phyloP scores from a whole-genome alignment of 2,329 filamentous ascomycete species.

The Fusarium citri region DNA sequence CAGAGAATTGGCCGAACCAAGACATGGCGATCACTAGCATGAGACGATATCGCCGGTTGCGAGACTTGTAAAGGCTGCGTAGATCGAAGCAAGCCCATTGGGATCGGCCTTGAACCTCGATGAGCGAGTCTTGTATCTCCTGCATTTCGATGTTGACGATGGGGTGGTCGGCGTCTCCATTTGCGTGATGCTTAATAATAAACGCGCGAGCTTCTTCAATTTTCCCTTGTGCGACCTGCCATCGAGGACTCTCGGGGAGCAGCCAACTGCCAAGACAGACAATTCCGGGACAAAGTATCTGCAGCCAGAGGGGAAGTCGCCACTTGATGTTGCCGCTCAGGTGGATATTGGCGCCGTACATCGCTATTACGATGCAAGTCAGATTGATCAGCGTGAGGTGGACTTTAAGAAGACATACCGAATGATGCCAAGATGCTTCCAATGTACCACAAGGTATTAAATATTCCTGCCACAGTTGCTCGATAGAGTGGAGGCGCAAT shows the following conservation, averaged over 20 bases:
- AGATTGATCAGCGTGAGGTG: too few species aligned
- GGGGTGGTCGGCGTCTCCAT: neutral
- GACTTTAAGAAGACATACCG: rapidly evolving
- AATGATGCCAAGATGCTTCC: slow-evolving; percentile 44
- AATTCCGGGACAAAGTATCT: slow-evolving; percentile 33
- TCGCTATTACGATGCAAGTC: neutral
- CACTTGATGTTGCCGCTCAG: slow-evolving; percentile 34
- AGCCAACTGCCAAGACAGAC: slow-evolving; percentile 53
- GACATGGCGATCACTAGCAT: slow-evolving; percentile 13
- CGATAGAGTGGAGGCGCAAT: slow-evolving; percentile 69
- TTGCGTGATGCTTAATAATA: slow-evolving; percentile 14
- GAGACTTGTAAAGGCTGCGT: neutral
- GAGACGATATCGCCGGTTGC: slow-evolving; percentile 1
- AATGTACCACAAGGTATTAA: slow-evolving; percentile 57
- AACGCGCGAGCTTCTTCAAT: neutral
- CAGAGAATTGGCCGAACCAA: slow-evolving; percentile 16
- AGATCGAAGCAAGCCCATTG: slow-evolving; percentile 19
- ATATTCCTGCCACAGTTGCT: slow-evolving; percentile 67
- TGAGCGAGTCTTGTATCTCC: slow-evolving; percentile 7
- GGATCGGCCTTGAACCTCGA: neutral
- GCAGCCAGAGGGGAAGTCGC: slow-evolving; percentile 35
- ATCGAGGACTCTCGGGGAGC: slow-evolving; percentile 71
- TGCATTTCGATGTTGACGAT: slow-evolving; percentile 14
- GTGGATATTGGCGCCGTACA: slow-evolving; percentile 38
- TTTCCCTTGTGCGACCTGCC: slow-evolving; percentile 48